Evolutionary conservation across 176 grass and related monocot species (phyloP).

Genomic region (Eremochloa ophiuroides): DNA sequence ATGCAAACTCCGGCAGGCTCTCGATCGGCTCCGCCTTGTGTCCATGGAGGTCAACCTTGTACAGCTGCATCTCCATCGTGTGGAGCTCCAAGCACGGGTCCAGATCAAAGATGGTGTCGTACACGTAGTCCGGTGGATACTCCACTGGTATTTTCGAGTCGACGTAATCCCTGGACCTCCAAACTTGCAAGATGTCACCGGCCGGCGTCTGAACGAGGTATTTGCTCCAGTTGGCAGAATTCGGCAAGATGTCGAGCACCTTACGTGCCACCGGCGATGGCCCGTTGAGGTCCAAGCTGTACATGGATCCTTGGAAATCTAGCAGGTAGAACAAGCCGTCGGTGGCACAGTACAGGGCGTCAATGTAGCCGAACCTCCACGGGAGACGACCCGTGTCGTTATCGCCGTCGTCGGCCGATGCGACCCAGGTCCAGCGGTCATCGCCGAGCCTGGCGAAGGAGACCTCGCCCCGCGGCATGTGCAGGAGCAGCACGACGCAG

Average conservation of each 20-base stretch:
- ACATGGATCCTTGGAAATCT: neutral
- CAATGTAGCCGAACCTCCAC: neutral
- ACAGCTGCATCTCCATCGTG: neutral
- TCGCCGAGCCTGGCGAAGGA: no score
- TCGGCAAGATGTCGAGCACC: neutral
- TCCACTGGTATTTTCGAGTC: no score
- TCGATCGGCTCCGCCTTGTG: neutral
- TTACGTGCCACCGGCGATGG: neutral
- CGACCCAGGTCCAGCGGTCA: neutral
- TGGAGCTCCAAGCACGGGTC: neutral
- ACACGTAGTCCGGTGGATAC: neutral
- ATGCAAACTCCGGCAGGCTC: neutral
- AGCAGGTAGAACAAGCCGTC: neutral
- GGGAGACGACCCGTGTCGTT: neutral
- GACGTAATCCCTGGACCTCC: neutral
- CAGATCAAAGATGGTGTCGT: rapidly evolving
- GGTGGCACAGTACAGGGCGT: neutral
- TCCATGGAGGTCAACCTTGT: neutral
- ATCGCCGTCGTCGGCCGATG: no score
- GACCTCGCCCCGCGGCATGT: neutral
- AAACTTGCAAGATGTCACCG: no score
- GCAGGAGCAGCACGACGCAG: neutral
- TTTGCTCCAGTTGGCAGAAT: rapidly evolving
- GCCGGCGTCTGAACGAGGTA: neutral
- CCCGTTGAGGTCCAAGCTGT: neutral